Evolutionary conservation across 768 basidiomycete species (phyloP).

Genomic region (Tylopilus rubrobrunneus): DNA sequence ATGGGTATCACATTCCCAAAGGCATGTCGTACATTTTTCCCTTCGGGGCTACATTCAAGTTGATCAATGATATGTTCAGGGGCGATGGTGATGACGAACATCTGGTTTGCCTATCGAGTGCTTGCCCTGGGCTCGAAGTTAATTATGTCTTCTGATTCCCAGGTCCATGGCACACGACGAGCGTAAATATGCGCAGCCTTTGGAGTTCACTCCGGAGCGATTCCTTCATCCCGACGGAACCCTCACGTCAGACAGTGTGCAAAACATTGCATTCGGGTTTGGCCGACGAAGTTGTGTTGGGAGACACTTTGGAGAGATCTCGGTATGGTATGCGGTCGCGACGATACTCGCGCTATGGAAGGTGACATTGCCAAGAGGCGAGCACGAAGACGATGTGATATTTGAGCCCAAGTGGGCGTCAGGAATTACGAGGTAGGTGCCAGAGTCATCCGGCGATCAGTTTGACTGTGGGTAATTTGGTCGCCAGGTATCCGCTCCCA

Average conservation of each 20-base stretch:
- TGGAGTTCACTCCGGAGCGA: constrained; percentile 31
- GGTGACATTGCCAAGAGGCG: constrained; percentile 8
- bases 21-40: background rate
- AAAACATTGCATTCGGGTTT: constrained; percentile 17
- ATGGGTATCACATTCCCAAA: constrained; percentile 13
- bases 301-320: constrained; percentile 12
- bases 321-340: constrained; percentile 14
- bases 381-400: constrained; percentile 6
- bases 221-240: constrained; percentile 29
- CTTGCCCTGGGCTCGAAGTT: background rate
- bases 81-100: constrained; percentile 24
- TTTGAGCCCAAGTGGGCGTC: constrained; percentile 10
- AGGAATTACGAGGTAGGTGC: constrained; percentile 15
- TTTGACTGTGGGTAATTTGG: background rate
- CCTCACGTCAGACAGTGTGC: constrained; percentile 12
- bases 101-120: constrained; percentile 21
- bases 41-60: background rate
- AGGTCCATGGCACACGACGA: constrained; percentile 20
- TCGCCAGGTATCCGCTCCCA: constrained; percentile 10
- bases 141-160: background rate
- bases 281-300: constrained; percentile 22
- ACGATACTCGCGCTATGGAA: constrained; percentile 18
- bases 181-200: constrained; percentile 34
- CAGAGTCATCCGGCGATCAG: background rate
- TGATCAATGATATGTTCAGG: constrained; percentile 5